Conservation (phyloP, 495 filamentous ascomycete genomes). For the Bathelium albidoporum region DNA sequence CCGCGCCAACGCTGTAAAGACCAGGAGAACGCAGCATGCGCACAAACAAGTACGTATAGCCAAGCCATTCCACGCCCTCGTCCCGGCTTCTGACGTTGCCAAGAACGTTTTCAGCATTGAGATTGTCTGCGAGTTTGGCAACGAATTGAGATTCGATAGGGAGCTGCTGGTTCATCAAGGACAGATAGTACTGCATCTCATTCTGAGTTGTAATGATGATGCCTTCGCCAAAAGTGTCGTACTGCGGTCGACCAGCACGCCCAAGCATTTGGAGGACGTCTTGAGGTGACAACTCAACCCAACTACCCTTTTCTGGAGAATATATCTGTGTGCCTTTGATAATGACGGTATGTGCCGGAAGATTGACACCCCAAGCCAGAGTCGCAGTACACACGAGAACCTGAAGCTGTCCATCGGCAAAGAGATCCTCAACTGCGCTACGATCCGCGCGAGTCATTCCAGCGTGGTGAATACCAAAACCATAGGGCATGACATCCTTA, state of each 20-base stretch:
- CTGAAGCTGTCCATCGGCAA: slow-evolving; percentile 80
- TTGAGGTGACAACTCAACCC: slow-evolving; percentile 95
- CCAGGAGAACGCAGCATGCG: slow-evolving; percentile 95
- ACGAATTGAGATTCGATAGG: slow-evolving; percentile 96
- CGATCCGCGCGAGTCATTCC: slow-evolving; percentile 90
- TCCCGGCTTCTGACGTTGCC: slow-evolving; percentile 89
- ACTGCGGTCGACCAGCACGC: slow-evolving; percentile 91
- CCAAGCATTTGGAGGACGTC: slow-evolving; percentile 99
- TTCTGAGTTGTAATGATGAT: slow-evolving; percentile 95
- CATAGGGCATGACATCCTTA: slow-evolving; percentile 91
- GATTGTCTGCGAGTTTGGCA: slow-evolving; percentile 86
- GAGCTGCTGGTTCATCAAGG: slow-evolving; percentile 89
- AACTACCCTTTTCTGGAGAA: slow-evolving; percentile 95
- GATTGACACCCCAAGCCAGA: slow-evolving; percentile 90
- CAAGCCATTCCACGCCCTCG: slow-evolving; percentile 96
- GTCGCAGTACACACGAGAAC: slow-evolving; percentile 97
- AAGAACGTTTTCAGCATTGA: slow-evolving; percentile 94
- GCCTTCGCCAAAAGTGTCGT: slow-evolving; percentile 93
- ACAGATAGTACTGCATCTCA: slow-evolving; percentile 95
- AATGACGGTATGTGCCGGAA: slow-evolving; percentile 90
- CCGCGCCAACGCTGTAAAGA: slow-evolving; percentile 87
- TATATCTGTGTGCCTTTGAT: slow-evolving; percentile 98
- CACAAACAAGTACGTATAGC: slow-evolving; percentile 96
- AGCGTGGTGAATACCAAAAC: slow-evolving; percentile 96
- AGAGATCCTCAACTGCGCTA: slow-evolving; percentile 89